A percentile compares a stretch with the other conserved stretches of the same genome.
Conservation (phyloP, 148 eudicot genomes). For the Vaccinium vitisidaea region DNA sequence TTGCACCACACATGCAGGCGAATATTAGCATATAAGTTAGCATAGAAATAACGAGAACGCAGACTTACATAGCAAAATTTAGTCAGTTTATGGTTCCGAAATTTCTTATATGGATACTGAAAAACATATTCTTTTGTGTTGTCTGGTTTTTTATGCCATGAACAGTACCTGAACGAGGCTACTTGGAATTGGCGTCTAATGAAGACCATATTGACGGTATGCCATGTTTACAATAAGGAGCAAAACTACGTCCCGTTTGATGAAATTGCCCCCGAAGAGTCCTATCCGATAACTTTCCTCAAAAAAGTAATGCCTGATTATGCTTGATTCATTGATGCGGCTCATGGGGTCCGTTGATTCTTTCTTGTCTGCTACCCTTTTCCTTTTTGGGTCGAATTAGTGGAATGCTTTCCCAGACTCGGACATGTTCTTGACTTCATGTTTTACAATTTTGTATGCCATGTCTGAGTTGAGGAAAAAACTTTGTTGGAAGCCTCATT, state of each 20-base stretch:
- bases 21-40: neutral
- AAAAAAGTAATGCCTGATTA: slow-evolving; percentile 75
- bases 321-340: slow-evolving; percentile 41
- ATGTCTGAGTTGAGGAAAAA: slow-evolving; percentile 4
- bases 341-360: neutral
- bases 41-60: neutral
- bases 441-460: neutral
- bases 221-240: slow-evolving; percentile 73
- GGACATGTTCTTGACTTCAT: slow-evolving; percentile 14
- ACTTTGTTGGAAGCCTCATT: slow-evolving; percentile 19
- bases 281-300: slow-evolving; percentile 74
- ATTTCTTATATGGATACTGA: neutral
- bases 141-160: slow-evolving; percentile 4
- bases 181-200: slow-evolving; percentile 94
- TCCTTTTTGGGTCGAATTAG: slow-evolving; percentile 1
- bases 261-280: slow-evolving; percentile 62
- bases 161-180: slow-evolving; percentile 89
- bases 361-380: neutral
- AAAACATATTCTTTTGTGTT: neutral
- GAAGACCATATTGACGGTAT: slow-evolving; percentile 84
- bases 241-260: slow-evolving; percentile 72
- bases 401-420: neutral
- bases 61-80: neutral
- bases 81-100: neutral
- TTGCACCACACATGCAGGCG: neutral